Conservation (phyloP, 768 basidiomycete species). For the Kwoniella pini region DNA sequence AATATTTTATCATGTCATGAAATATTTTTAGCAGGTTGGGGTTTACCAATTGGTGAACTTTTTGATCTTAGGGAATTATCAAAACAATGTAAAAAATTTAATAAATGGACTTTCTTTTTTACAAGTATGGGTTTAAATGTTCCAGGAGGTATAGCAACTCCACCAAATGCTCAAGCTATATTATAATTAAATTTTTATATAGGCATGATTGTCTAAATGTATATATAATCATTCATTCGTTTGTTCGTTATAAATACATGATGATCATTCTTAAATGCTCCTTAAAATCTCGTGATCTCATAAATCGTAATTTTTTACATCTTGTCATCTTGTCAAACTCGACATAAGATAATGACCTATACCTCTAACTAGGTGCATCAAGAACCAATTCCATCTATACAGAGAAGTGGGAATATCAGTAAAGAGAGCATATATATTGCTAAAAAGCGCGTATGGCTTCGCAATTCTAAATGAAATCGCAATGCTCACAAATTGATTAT, state of each 20-base stretch:
- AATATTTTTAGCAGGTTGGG: slow-evolving; percentile 34
- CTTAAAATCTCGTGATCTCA: too few species aligned
- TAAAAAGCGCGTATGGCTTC: too few species aligned
- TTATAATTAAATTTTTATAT: slow-evolving; percentile 1
- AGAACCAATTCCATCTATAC: slow-evolving; percentile 51
- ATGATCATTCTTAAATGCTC: too few species aligned
- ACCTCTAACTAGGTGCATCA: slow-evolving; percentile 45
- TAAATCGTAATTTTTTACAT: too few species aligned
- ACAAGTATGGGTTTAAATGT: slow-evolving; percentile 32
- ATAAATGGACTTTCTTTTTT: slow-evolving; percentile 38
- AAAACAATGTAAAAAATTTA: slow-evolving; percentile 18
- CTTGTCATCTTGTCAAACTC: too few species aligned
- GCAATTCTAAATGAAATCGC: too few species aligned
- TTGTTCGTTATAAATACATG: too few species aligned
- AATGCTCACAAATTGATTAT: slow-evolving; percentile 52
- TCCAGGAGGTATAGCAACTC: slow-evolving; percentile 36
- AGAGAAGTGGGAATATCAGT: background rate
- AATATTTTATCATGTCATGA: slow-evolving; percentile 7
- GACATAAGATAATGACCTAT: too few species aligned
- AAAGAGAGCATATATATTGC: too few species aligned
- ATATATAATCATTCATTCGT: too few species aligned
- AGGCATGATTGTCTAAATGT: too few species aligned
- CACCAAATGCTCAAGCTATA: slow-evolving; percentile 38
- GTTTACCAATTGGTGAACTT: slow-evolving; percentile 37
- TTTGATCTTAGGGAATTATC: slow-evolving; percentile 30